Conservation (phyloP, 192 early-diverging fungal genomes). For the Entomortierella parvispora region DNA sequence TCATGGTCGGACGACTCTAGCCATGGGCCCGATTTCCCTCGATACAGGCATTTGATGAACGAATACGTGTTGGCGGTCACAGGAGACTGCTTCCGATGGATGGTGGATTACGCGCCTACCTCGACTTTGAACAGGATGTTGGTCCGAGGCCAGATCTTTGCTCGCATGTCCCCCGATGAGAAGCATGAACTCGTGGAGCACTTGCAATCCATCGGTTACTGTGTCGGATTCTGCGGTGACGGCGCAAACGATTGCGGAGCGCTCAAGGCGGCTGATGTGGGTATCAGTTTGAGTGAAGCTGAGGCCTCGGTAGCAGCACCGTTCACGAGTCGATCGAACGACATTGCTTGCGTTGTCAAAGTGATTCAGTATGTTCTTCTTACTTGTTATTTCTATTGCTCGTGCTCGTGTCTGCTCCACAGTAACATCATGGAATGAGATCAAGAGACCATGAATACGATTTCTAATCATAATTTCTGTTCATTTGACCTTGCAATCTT, state of each 20-base stretch:
- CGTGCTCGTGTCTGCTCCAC: background rate
- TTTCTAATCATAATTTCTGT: too few relatives aligned
- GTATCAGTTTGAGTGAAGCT: constrained; percentile 95
- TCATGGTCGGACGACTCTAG: constrained; percentile 21
- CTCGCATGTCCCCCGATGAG: constrained; percentile 99
- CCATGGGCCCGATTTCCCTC: constrained; percentile 39
- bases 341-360: constrained; percentile 92
- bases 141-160: constrained; percentile 91
- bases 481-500: too few relatives aligned
- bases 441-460: background rate
- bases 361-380: constrained; percentile 74
- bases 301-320: constrained; percentile 99
- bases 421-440: background rate
- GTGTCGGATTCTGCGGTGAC: constrained; percentile 98
- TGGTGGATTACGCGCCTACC: constrained; percentile 80
- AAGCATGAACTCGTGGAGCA: constrained; percentile 94
- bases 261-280: constrained; percentile 94
- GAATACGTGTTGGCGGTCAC: constrained; percentile 92
- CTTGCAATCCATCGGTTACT: constrained; percentile 91
- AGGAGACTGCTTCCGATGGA: constrained; percentile 96
- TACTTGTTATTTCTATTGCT: background rate
- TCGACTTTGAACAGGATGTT: constrained; percentile 81
- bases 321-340: constrained; percentile 90
- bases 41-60: constrained; percentile 52
- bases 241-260: constrained; percentile 99